These are phyloP conservation scores for Nakataea oryzae DNA, from an alignment of 2,329 filamentous ascomycete genomes.

Conservation along the genomic window DNA sequence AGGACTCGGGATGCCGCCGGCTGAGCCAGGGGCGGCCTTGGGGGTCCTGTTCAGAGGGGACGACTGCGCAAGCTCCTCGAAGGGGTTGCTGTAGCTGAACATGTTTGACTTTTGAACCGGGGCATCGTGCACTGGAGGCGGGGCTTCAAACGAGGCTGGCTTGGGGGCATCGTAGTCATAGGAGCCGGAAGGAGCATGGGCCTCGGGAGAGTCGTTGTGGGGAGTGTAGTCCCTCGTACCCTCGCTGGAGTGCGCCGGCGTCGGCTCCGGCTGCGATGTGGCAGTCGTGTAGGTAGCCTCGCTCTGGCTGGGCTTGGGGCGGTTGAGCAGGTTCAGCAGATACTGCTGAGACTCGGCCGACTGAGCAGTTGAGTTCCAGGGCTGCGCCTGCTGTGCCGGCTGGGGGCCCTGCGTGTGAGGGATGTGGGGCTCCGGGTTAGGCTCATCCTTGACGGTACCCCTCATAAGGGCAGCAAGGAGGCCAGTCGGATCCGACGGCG, in stretches of 20 bases:
- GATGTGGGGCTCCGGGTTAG: conserved; percentile 19
- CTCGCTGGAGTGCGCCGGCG: conserved; percentile 22
- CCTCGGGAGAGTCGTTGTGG: background rate
- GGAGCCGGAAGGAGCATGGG: conserved; percentile 4
- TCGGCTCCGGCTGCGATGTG: conserved; percentile 13
- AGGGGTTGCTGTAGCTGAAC: conserved; percentile 26
- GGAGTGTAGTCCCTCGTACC: background rate
- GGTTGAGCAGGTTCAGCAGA: conserved; percentile 75
- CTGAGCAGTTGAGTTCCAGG: conserved; percentile 39
- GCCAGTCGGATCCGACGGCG: conserved; percentile 44
- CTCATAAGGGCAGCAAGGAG: conserved; percentile 51
- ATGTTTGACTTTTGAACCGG: conserved; percentile 13
- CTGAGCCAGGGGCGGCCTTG: conserved; percentile 20
- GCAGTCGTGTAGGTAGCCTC: conserved; percentile 29
- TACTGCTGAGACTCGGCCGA: conserved; percentile 70
- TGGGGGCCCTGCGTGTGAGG: conserved; percentile 8
- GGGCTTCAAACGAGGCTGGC: conserved; percentile 14
- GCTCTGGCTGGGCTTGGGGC: conserved; percentile 56
- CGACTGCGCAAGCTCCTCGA: conserved; percentile 27
- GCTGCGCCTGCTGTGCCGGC: conserved; percentile 12
- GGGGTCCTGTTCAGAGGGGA: conserved; percentile 32
- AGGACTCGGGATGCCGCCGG: conserved; percentile 12
- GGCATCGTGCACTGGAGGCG: conserved; percentile 12
- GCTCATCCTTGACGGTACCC: conserved; percentile 39
- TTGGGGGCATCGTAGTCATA: conserved; percentile 8